Base-by-base conservation (phyloP, 805 yeast species). In the Pichia eremophila region DNA sequence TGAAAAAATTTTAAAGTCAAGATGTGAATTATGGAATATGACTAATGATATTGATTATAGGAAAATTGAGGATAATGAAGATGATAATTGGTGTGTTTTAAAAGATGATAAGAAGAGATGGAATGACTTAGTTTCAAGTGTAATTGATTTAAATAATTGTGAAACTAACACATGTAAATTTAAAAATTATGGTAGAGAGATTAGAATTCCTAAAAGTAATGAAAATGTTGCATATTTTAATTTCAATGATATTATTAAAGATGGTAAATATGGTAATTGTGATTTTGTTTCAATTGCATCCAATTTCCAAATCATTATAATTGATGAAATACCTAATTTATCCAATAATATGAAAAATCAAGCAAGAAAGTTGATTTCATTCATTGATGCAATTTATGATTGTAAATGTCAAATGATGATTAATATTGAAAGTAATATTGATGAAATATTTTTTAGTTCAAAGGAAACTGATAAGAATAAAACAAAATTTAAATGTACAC, bases 231-330 rank as follows among this genome's bases (percentile, higher is more conserved):
- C 62, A 49, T 48, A 46, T 40, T 69, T 80, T 48, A 74, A 72
- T 19, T 83, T 79, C 51, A 64, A 64, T 8, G 69, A 78, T 42
- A 68, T 83, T 12, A 80, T 87, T 56, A 71, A 67, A 43, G 78
- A 79, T 8, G 63, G 75, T 22, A 45, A 52, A 8, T 74, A 68
- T 51, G 83, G 85, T 0, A 77, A 87, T 0, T 80, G 84, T 4
- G 90, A 83, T 58, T 83, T 80, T 58, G 81, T 83, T 34, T 77
- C 87, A 0, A 58, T 83, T 31, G 82, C 88, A 0, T 76, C 86
- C 0, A 67, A 69, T 22, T 83, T 67, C 59, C 75, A 72, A 32
- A 76, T 81, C 2, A 64, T 84, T 29, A 68, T 83, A 5, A 57
- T 83, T 18, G 83, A 80, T 47, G 65, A 77, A 45, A 78, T 83